phyloP scores from a whole-genome alignment of 2,329 filamentous ascomycete species.

The Fonsecaea multimorphosa region DNA sequence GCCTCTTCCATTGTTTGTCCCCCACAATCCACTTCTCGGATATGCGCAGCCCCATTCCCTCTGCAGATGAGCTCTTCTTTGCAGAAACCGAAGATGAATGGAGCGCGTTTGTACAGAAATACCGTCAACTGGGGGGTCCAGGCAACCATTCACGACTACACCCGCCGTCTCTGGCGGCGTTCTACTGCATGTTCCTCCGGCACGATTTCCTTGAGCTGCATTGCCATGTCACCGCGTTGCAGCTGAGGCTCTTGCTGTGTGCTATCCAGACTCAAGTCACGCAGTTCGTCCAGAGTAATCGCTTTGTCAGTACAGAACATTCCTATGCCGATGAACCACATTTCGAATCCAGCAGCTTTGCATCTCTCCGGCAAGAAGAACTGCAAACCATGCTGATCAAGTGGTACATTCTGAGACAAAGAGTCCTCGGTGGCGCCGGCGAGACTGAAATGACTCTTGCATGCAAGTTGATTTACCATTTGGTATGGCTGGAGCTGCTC shows the following conservation, averaged over 20 bases:
- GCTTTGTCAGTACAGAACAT: not conserved
- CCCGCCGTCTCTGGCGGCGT: conserved; percentile 1
- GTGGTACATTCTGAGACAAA: conserved; percentile 6
- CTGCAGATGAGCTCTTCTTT: not conserved
- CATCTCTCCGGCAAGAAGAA: conserved; percentile 9
- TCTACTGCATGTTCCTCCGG: conserved; percentile 10
- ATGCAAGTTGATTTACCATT: conserved; percentile 7
- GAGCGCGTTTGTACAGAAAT: not conserved
- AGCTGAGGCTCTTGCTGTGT: conserved; percentile 9
- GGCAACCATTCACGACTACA: not conserved
- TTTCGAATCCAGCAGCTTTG: not conserved
- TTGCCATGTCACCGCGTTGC: conserved; percentile 1
- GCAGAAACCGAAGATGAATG: not conserved
- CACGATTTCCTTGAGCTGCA: conserved; percentile 6
- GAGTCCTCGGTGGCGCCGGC: not conserved
- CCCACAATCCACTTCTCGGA: conserved; percentile 1
- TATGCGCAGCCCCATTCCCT: conserved; percentile 4
- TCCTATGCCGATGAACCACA: not conserved
- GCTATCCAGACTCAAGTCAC: conserved; percentile 10
- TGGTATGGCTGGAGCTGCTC: conserved; percentile 4
- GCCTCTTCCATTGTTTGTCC: conserved; percentile 4
- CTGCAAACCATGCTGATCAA: conserved; percentile 6
- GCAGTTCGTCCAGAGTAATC: not conserved
- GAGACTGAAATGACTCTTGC: conserved; percentile 1
- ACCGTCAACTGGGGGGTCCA: not conserved